A percentile compares a stretch with the other conserved stretches of the same genome.
These are phyloP conservation scores for Amylocystis lapponica DNA, from an alignment of 768 basidiomycete genomes.

Conservation along the genomic window DNA sequence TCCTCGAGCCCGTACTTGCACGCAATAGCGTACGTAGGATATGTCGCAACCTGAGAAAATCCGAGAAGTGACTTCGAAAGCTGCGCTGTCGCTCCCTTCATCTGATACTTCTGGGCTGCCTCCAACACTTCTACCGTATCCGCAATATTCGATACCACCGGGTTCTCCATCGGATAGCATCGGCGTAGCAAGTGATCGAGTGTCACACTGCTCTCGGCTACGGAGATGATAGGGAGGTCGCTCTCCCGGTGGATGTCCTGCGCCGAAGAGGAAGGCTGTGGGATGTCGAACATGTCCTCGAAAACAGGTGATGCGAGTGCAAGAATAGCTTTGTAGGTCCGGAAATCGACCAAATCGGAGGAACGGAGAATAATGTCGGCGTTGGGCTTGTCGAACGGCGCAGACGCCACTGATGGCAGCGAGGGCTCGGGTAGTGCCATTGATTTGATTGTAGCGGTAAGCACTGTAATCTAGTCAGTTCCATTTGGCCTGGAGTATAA, in stretches of 20 bases:
- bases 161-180: conserved; percentile 8
- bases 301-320: conserved; percentile 7
- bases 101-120: conserved; percentile 6
- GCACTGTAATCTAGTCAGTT: too few species aligned
- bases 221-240: conserved; percentile 9
- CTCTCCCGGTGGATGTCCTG: not conserved
- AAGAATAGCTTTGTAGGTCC: conserved; percentile 4
- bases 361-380: conserved; percentile 14
- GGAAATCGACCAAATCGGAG: conserved; percentile 8
- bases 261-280: not conserved
- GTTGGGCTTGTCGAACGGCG: conserved; percentile 32
- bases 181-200: conserved; percentile 10
- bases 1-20: too few species aligned
- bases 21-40: too few species aligned
- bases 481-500: too few species aligned
- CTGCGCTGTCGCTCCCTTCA: too few species aligned
- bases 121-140: conserved; percentile 22
- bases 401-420: too few species aligned
- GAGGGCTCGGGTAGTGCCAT: too few species aligned
- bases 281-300: conserved; percentile 7
- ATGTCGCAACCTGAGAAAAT: too few species aligned
- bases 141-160: not conserved
- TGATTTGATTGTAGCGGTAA: too few species aligned
- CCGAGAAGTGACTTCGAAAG: too few species aligned
- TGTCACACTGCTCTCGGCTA: conserved; percentile 9